Base-by-base conservation (phyloP, 192 early-diverging fungal species). In the Chytriomyces confervae region DNA sequence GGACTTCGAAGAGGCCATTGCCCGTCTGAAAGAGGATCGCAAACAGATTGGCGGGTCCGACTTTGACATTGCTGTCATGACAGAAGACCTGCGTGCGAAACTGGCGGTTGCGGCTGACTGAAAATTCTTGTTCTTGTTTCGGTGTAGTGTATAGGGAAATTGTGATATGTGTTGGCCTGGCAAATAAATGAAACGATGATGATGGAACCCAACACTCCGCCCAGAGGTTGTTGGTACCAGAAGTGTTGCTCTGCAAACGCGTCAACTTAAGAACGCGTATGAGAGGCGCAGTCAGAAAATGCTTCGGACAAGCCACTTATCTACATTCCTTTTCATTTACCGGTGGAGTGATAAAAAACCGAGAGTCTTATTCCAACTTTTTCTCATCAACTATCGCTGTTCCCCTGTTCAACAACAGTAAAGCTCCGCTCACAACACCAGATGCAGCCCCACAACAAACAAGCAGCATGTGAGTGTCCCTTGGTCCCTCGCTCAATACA, bases 1-100 rank as follows among this genome's bases (percentile, higher is more conserved):
- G 75, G 75, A 77, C 65, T 77, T 77, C 57, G 75, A 77, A 48
- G 65, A 50, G 13, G 45, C 49, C 2, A 66, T 77, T 69, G 75
- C 7, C 9, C 27, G n/a, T 10, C 65, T 77, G 16, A 69, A 69
- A 27, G 75, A 7, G 29, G 65, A 66, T 27, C 63, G 65, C 13
- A 77, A 77, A 29, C 75, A 77, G 27, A 50, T 77, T 69, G 65
- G 65, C 13, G 75, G 65, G 7, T n/a, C 8, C 47, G 3, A 29
- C 36, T 69, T 69, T 53, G 65, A 69, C 24, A 77, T 69, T 51
- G 75, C 63, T 7, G 7, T 50, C 45, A 44, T 44, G 65, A 65
- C 65, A 11, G 75, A 77, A 20, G 75, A 77, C 44, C 57, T 66
- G 63, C 45, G 66, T 16, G 16, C 20, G 13, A 77, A 77, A 48